Percentiles rank a stretch among this genome's conserved stretches.
phyloP scores from a whole-genome alignment of 148 eudicot species.

The Rhododendron vialii region DNA sequence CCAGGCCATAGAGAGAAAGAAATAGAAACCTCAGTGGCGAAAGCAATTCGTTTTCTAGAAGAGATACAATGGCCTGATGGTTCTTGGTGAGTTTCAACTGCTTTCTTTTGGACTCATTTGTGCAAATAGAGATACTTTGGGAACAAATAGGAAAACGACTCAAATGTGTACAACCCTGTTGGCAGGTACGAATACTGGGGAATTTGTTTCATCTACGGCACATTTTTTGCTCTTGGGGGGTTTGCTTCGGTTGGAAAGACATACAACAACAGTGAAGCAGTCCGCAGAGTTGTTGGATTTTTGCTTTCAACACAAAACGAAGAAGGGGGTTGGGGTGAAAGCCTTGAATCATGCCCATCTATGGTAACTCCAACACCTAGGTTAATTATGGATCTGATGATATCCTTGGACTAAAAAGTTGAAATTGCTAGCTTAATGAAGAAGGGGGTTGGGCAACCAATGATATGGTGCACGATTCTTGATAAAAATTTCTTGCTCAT shows the following conservation, averaged over 20 bases:
- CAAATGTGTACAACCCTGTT: neutral
- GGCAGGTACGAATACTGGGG: constrained; percentile 56
- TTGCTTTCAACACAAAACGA: constrained; percentile 33
- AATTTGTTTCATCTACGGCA: constrained; percentile 39
- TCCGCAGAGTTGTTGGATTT: constrained; percentile 33
- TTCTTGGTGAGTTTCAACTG: constrained; percentile 29
- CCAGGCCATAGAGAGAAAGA: constrained; percentile 38
- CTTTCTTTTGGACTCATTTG: neutral
- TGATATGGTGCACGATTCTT: too few species aligned
- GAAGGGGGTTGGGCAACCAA: too few species aligned
- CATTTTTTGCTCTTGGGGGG: constrained; percentile 37
- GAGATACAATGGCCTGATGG: constrained; percentile 37
- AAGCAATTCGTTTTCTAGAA: constrained; percentile 31
- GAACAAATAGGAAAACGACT: neutral
- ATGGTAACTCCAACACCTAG: constrained; percentile 13
- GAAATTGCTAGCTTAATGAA: neutral
- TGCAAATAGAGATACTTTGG: neutral
- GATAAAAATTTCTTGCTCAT: neutral
- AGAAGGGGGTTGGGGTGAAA: constrained; percentile 59
- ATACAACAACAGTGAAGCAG: constrained; percentile 28
- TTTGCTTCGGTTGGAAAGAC: constrained; percentile 34
- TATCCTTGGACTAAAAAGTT: constrained; percentile 10
- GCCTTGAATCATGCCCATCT: constrained; percentile 38
- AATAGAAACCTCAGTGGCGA: constrained; percentile 30
- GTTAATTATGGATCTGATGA: neutral